These are phyloP conservation scores for Komagataella pastoris DNA, from an alignment of 805 yeast genomes.

Conservation along the genomic window DNA sequence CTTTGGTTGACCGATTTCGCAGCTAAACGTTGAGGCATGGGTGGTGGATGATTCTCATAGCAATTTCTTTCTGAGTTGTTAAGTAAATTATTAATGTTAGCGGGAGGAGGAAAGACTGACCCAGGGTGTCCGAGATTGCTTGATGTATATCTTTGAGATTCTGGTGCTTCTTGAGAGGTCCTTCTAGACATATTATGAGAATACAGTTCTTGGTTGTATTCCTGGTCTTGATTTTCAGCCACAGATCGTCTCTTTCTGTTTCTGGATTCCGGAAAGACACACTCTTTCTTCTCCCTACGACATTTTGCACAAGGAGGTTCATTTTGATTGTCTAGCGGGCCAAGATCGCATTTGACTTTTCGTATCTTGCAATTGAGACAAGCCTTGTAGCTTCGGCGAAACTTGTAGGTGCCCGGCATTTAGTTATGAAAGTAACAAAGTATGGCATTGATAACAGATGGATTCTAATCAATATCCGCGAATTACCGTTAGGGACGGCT, in stretches of 20 bases:
- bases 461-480: background rate
- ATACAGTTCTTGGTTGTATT: background rate
- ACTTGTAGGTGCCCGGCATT: background rate
- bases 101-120: background rate
- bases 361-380: slow-evolving; percentile 77
- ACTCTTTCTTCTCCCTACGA: slow-evolving; percentile 66
- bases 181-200: background rate
- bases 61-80: background rate
- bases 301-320: slow-evolving; percentile 84
- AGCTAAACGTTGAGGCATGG: background rate
- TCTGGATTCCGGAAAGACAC: slow-evolving; percentile 37
- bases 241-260: background rate
- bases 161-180: background rate
- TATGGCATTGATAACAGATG: background rate
- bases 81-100: background rate
- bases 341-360: slow-evolving; percentile 80
- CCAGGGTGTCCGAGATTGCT: background rate
- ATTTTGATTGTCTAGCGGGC: slow-evolving; percentile 55
- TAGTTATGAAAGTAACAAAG: background rate
- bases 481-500: background rate
- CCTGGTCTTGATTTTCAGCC: background rate
- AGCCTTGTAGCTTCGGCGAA: slow-evolving; percentile 54
- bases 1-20: background rate
- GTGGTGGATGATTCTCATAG: background rate
- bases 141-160: background rate